Evolutionary conservation across 768 basidiomycete species (phyloP), one percentile per base, ranked within the genome.

Genomic region (Lentinula sp.): DNA sequence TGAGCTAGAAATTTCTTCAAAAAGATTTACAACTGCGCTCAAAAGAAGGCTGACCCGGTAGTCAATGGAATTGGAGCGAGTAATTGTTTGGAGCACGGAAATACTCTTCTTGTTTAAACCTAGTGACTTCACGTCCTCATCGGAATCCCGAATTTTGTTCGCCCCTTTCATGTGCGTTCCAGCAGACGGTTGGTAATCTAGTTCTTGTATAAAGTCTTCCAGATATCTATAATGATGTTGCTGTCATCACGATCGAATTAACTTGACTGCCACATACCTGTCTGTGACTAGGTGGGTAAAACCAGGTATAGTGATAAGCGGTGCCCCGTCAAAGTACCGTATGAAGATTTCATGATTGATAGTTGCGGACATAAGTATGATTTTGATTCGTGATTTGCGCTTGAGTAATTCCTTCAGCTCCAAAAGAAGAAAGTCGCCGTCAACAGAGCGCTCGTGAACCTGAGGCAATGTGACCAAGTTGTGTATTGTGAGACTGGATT

Each of bases 311-410:
- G 80, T 82, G 57, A 97, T 75, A 51, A 91, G 77, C 0, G 95
- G 93, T 3, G 93, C 93, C 20, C 82, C 79, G 54, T 84, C 71
- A 69, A 96, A 97, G 71, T 98, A 98, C 60, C 82, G 79, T 52
- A 87, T 76, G 66, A 94, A 95, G n/a, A 79, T 83, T 63, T 91
- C 80, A 62, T 94, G 91, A 67, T 97, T 95, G 72, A 96, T 95
- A 0, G 95, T 98, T 4, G 95, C 95, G 36, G 91, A 93, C 94
- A 97, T 97, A 50, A 96, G 79, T 20, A 95, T 74, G 20, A 98
- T 80, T 70, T 91, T 95, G 66, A 97, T 79, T 1, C 71, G 81
- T 20, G 77, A 73, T 66, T 93, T 87, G 18, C 70, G 78, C 62
- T 76, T 75, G 49, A 96, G 71, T 13, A 97, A 74, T 66, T 93